phyloP scores from a whole-genome alignment of 129 eudicot species.

The Escallonia rubra region DNA sequence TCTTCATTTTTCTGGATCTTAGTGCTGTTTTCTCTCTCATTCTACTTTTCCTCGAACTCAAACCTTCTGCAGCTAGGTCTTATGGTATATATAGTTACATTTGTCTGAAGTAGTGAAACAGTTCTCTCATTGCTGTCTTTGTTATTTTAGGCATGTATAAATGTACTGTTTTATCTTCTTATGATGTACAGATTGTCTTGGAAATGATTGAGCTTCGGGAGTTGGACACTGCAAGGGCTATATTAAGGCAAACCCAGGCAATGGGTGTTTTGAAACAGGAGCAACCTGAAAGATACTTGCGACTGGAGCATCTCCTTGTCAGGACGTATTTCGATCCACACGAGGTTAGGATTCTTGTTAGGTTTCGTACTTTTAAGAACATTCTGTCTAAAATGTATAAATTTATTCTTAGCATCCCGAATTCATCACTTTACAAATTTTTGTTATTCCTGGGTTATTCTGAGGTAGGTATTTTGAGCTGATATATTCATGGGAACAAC shows the following conservation, averaged over 20 bases:
- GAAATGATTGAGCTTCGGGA: constrained; percentile 99
- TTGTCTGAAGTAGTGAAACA: too few species aligned
- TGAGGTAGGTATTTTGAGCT: too few species aligned
- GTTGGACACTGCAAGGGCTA: constrained; percentile 96
- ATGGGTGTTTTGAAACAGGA: constrained; percentile 99
- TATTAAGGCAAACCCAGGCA: constrained; percentile 94
- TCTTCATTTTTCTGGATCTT: too few species aligned
- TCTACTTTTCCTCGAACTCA: not conserved
- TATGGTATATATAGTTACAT: not conserved
- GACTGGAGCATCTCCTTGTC: constrained; percentile 97
- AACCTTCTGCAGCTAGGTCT: not conserved
- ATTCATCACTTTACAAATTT: too few species aligned
- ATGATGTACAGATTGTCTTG: constrained; percentile 64
- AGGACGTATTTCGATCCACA: constrained; percentile 97
- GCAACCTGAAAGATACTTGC: constrained; percentile 90
- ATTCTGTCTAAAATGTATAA: too few species aligned
- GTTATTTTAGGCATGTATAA: constrained; percentile 16
- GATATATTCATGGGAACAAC: too few species aligned
- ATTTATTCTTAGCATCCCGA: too few species aligned
- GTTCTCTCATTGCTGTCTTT: not conserved
- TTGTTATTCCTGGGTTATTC: too few species aligned
- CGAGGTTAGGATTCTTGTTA: constrained; percentile 50
- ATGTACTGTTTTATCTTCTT: not conserved
- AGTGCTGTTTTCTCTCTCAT: too few species aligned
- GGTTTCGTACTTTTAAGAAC: too few species aligned